phyloP scores from a whole-genome alignment of 495 filamentous ascomycete genomes.

The Opeltia flavorubescens region DNA sequence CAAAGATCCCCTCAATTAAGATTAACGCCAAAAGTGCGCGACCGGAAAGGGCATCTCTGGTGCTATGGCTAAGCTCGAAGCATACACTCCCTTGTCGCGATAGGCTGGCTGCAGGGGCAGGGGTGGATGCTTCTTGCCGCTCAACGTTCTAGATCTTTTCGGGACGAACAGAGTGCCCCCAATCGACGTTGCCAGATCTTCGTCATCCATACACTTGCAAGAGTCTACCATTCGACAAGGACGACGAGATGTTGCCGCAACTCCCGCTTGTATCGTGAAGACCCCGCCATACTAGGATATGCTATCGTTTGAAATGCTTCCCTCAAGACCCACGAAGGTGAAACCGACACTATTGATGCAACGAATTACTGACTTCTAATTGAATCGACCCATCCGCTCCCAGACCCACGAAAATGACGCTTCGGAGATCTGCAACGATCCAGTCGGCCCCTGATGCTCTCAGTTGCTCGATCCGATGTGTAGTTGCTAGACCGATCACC shows the following conservation, averaged over 20 bases:
- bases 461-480: constrained; percentile 61
- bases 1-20: not conserved
- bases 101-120: not conserved
- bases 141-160: not conserved
- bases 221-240: no score
- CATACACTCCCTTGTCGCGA: not conserved
- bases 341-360: constrained; percentile 5
- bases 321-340: no score
- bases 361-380: constrained; percentile 36
- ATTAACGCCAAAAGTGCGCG: not conserved
- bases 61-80: not conserved
- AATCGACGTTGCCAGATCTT: not conserved
- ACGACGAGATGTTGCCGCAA: no score
- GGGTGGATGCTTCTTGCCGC: not conserved
- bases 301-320: no score
- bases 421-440: constrained; percentile 68
- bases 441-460: constrained; percentile 67
- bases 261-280: not conserved
- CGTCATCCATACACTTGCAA: not conserved
- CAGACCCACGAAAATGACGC: constrained; percentile 44
- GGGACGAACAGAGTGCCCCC: not conserved
- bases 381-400: constrained; percentile 37
- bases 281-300: not conserved
- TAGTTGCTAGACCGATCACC: constrained; percentile 78
- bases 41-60: not conserved